These are phyloP conservation scores for Candida ovalis DNA, from an alignment of 805 yeast genomes.

Conservation along the genomic window DNA sequence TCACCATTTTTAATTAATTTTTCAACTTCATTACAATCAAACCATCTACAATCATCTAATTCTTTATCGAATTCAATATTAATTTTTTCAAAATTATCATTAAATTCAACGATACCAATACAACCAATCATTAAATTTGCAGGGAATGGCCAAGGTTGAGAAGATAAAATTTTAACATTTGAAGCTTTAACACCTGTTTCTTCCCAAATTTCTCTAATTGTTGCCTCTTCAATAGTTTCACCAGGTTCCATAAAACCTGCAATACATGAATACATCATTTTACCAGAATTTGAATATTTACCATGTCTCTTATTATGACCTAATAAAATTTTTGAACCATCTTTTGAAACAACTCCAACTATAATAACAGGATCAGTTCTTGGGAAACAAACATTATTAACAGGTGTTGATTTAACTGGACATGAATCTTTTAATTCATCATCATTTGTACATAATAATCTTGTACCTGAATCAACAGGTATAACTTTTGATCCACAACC, in stretches of 20 bases:
- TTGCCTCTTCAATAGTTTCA: conserved; percentile 86
- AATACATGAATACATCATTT: conserved; percentile 70
- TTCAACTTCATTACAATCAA: conserved; percentile 51
- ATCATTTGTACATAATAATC: conserved; percentile 41
- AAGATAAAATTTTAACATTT: conserved; percentile 55
- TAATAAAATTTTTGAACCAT: conserved; percentile 58
- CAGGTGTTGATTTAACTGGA: conserved; percentile 39
- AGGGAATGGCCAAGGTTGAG: conserved; percentile 99
- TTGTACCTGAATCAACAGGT: conserved; percentile 67
- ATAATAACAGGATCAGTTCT: conserved; percentile 89
- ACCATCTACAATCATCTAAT: conserved; percentile 83
- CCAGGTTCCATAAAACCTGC: conserved; percentile 97
- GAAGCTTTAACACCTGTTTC: conserved; percentile 79
- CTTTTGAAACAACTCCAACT: conserved; percentile 66
- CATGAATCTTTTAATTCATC: conserved; percentile 30
- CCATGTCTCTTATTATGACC: conserved; percentile 68
- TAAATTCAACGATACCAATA: conserved; percentile 68
- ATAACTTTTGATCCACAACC: conserved; percentile 73
- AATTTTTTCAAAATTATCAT: conserved; percentile 61
- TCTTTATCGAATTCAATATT: conserved; percentile 82
- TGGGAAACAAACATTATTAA: conserved; percentile 84
- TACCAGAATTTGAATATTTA: conserved; percentile 13
- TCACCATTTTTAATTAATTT: conserved; percentile 15
- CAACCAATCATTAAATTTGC: conserved; percentile 93
- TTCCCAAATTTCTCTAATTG: conserved; percentile 89